Conservation (phyloP, 2,329 filamentous ascomycete genomes). For the Fusarium oxysporum region DNA sequence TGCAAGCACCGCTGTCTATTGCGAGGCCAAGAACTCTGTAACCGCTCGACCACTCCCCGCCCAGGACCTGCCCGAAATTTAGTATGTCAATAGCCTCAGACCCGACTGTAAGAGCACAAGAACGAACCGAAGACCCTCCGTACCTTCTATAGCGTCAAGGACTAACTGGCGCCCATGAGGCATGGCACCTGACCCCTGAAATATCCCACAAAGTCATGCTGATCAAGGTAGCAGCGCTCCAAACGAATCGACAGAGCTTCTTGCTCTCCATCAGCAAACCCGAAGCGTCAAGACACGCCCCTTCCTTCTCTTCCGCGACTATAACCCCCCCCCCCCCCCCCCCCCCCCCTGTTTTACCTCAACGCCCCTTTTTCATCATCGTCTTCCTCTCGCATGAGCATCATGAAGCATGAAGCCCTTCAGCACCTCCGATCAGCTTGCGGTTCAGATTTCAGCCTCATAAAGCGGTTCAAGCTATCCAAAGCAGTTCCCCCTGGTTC, state of each 20-base stretch:
- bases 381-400: neutral
- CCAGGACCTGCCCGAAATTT: neutral
- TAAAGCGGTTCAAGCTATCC: neutral
- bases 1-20: neutral
- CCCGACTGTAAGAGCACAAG: neutral
- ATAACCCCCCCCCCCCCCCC: neutral
- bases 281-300: too few relatives aligned
- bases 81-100: neutral
- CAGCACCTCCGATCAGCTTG: too few relatives aligned
- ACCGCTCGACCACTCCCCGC: neutral
- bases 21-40: too few relatives aligned
- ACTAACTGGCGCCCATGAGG: neutral
- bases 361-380: neutral
- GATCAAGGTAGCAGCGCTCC: neutral
- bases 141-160: neutral
- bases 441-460: accelerated
- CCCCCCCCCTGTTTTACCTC: neutral
- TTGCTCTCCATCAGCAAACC: neutral
- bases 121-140: neutral
- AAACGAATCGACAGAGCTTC: neutral
- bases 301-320: neutral
- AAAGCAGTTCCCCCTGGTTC: neutral
- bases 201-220: neutral
- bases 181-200: neutral
- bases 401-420: neutral